Conservation (phyloP, 2,329 filamentous ascomycete genomes). For the Elsinoe ampelina region DNA sequence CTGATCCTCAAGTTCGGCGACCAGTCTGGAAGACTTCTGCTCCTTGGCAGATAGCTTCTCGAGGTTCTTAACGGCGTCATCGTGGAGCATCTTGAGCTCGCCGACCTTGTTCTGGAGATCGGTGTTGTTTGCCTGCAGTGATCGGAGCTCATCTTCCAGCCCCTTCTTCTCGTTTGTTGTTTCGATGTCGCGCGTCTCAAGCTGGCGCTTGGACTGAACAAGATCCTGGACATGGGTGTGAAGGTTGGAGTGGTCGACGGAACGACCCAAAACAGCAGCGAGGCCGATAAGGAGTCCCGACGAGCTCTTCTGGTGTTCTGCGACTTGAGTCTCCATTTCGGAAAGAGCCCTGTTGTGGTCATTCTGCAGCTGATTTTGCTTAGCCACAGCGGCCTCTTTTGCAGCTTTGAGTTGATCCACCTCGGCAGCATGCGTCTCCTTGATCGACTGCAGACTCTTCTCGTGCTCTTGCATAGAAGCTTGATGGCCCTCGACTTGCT, state of each 20-base stretch:
- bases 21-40: slow-evolving; percentile 82
- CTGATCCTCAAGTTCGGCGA: slow-evolving; percentile 95
- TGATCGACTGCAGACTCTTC: slow-evolving; percentile 43
- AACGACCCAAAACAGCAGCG: slow-evolving; percentile 55
- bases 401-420: slow-evolving; percentile 50
- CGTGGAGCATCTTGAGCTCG: slow-evolving; percentile 41
- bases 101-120: slow-evolving; percentile 36
- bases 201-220: slow-evolving; percentile 37
- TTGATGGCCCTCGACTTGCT: slow-evolving; percentile 48
- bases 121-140: slow-evolving; percentile 29
- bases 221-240: slow-evolving; percentile 35
- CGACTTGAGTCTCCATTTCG: slow-evolving; percentile 51
- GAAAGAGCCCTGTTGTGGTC: slow-evolving; percentile 25
- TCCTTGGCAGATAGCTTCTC: slow-evolving; percentile 54
- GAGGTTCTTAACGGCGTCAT: slow-evolving; percentile 49
- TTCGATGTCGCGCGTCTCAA: slow-evolving; percentile 34
- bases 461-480: slow-evolving; percentile 46
- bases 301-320: slow-evolving; percentile 49
- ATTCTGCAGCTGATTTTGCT: slow-evolving; percentile 28
- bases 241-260: slow-evolving; percentile 38
- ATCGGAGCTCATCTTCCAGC: slow-evolving; percentile 35
- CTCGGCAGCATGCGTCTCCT: slow-evolving; percentile 45
- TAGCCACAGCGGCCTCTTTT: slow-evolving; percentile 26
- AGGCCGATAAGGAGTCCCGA: slow-evolving; percentile 53
- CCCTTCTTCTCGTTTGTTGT: slow-evolving; percentile 35